phyloP scores from a whole-genome alignment of 371 early-diverging fungal species.

The Mucor velutinosus region DNA sequence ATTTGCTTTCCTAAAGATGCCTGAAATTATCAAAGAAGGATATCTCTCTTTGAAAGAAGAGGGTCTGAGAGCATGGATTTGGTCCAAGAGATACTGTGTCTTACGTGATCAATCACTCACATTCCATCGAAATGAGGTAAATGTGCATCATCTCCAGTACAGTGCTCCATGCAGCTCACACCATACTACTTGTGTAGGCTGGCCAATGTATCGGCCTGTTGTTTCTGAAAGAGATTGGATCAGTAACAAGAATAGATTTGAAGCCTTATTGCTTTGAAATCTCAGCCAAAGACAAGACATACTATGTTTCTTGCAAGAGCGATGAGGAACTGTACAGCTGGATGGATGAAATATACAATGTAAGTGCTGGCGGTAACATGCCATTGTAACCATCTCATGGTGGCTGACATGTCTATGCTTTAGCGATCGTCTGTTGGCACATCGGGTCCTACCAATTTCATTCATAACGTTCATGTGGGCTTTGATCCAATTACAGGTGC shows the following conservation, averaged over 20 bases:
- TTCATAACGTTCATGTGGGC: conserved; percentile 94
- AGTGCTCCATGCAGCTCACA: not conserved
- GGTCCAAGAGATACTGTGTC: conserved; percentile 89
- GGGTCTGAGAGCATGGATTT: conserved; percentile 80
- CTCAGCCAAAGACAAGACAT: conserved; percentile 82
- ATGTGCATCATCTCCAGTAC: not conserved
- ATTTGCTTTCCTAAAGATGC: conserved; percentile 19
- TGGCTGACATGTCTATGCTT: not conserved
- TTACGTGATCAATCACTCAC: conserved; percentile 87
- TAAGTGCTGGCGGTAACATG: conserved; percentile 21
- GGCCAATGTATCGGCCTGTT: conserved; percentile 68
- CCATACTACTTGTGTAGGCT: conserved; percentile 19
- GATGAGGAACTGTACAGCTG: conserved; percentile 96
- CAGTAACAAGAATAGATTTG: conserved; percentile 81
- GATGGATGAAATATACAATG: conserved; percentile 94
- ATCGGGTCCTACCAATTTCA: conserved; percentile 91
- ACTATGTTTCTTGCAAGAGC: conserved; percentile 84
- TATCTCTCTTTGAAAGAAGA: conserved; percentile 85
- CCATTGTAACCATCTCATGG: not conserved
- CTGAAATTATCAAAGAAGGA: conserved; percentile 75
- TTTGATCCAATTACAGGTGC: conserved; percentile 91
- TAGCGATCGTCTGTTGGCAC: conserved; percentile 85
- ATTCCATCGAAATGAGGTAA: conserved; percentile 89
- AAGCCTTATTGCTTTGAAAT: conserved; percentile 92
- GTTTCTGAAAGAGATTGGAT: conserved; percentile 85